A percentile compares a stretch with the other conserved stretches of the same genome.
Conservation (phyloP, 1,284 basidiomycete genomes). For the Apiotrichum mycotoxinovorans region DNA sequence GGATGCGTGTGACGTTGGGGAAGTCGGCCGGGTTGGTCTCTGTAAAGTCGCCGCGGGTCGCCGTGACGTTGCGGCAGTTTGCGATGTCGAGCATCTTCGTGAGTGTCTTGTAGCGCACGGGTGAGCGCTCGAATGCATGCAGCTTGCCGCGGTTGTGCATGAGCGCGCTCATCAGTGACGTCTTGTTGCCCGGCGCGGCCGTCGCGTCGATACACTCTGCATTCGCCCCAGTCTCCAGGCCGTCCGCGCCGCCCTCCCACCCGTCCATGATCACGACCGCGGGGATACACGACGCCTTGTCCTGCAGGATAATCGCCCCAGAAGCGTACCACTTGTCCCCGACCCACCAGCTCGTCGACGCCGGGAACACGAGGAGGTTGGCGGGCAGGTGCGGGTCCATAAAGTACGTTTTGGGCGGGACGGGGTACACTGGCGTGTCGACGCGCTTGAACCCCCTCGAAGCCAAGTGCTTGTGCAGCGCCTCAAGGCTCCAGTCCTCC, state of each 20-base stretch:
- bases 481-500: constrained; percentile 27
- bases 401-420: constrained; percentile 55
- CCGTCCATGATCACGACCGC: constrained; percentile 65
- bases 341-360: constrained; percentile 53
- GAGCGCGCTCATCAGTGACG: constrained; percentile 83
- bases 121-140: constrained; percentile 81
- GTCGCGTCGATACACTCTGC: constrained; percentile 82
- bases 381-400: constrained; percentile 74
- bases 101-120: constrained; percentile 72
- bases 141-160: constrained; percentile 78
- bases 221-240: not conserved
- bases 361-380: constrained; percentile 69
- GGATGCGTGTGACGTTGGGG: constrained; percentile 70
- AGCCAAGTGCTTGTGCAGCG: constrained; percentile 30
- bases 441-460: constrained; percentile 28
- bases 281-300: constrained; percentile 97
- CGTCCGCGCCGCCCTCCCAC: constrained; percentile 22
- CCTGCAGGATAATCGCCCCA: constrained; percentile 76
- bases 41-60: constrained; percentile 73
- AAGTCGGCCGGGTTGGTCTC: constrained; percentile 65
- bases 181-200: constrained; percentile 98
- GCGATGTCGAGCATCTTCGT: constrained; percentile 76
- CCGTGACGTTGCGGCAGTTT: constrained; percentile 69
- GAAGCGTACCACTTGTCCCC: constrained; percentile 44
- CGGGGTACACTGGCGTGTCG: constrained; percentile 32